These are phyloP conservation scores for Gryganskiella cystojenkinii DNA, from an alignment of 192 early-diverging fungal genomes.

Conservation along the genomic window DNA sequence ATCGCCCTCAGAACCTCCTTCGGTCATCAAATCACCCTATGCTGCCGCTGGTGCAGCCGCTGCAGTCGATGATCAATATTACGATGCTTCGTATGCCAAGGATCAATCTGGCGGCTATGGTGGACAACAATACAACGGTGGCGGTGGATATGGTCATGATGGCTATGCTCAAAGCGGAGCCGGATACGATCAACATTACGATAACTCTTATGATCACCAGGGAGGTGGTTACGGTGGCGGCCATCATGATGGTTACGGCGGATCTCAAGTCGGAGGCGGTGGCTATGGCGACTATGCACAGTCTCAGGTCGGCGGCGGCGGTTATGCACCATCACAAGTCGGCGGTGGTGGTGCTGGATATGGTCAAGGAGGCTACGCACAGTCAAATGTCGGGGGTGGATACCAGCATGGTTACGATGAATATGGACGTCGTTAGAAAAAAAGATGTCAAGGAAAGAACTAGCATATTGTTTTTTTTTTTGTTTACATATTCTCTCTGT, in stretches of 20 bases:
- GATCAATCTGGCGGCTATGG: conserved; percentile 21
- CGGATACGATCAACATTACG: conserved; percentile 1
- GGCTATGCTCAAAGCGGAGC: too few species aligned
- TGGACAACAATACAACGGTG: background rate
- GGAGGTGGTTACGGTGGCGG: conserved; percentile 12
- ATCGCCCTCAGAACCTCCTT: conserved; percentile 17
- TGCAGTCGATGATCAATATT: conserved; percentile 27
- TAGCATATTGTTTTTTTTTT: background rate
- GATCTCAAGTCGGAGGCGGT: background rate
- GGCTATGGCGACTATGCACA: conserved; percentile 17
- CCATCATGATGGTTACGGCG: conserved; percentile 1
- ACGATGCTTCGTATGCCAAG: conserved; percentile 48
- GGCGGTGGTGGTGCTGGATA: conserved; percentile 6
- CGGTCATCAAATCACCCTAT: conserved; percentile 27
- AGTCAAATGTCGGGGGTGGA: conserved; percentile 5
- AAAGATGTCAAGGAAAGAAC: too few species aligned
- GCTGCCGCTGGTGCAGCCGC: conserved; percentile 9
- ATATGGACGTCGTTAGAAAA: conserved; percentile 12
- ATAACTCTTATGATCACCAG: background rate
- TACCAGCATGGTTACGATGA: conserved; percentile 25
- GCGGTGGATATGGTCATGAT: background rate
- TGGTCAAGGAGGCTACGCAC: background rate
- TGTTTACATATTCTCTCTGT: background rate
- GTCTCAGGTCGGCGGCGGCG: conserved; percentile 2
- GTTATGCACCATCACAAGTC: background rate